Percentiles rank a stretch among this genome's conserved stretches.
phyloP scores from a whole-genome alignment of 75 land plant species.

The Pinus tabuliformis region DNA sequence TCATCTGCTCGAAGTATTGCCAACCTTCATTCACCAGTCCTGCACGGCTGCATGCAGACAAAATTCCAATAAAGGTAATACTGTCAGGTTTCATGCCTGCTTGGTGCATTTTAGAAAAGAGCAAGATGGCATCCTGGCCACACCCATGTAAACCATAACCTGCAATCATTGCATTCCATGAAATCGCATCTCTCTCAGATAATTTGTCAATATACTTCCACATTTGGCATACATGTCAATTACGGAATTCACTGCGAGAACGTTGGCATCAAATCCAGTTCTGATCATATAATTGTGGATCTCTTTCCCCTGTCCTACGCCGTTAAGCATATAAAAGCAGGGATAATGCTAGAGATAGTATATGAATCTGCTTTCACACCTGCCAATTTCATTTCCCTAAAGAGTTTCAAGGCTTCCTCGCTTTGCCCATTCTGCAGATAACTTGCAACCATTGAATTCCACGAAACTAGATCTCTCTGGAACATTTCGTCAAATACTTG shows the following conservation, averaged over 20 bases:
- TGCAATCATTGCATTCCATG: conserved; percentile 70
- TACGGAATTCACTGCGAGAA: conserved; percentile 39
- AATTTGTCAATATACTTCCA: conserved; percentile 18
- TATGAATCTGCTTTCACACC: conserved; percentile 31
- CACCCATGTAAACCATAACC: conserved; percentile 46
- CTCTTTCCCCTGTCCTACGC: conserved; percentile 25
- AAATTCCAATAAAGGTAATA: conserved; percentile 9
- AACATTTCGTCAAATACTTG: no score
- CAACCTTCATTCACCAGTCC: no score
- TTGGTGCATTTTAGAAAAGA: conserved; percentile 35
- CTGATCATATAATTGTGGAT: conserved; percentile 46
- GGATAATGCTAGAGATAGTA: conserved; percentile 31
- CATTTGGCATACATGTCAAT: conserved; percentile 68
- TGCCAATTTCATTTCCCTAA: conserved; percentile 21
- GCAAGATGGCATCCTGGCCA: conserved; percentile 31
- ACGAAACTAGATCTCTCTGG: no score
- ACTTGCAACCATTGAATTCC: no score
- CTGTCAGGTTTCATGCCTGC: conserved; percentile 19
- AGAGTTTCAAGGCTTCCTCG: conserved; percentile 20
- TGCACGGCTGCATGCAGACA: conserved; percentile 8
- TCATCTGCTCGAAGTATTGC: no score
- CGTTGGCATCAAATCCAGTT: conserved; percentile 30
- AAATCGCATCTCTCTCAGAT: conserved; percentile 41
- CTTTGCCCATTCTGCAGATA: conserved; percentile 14
- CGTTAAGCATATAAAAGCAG: conserved; percentile 1